Base-by-base conservation (phyloP, 257 asterid species). In the Salvia splendens region DNA sequence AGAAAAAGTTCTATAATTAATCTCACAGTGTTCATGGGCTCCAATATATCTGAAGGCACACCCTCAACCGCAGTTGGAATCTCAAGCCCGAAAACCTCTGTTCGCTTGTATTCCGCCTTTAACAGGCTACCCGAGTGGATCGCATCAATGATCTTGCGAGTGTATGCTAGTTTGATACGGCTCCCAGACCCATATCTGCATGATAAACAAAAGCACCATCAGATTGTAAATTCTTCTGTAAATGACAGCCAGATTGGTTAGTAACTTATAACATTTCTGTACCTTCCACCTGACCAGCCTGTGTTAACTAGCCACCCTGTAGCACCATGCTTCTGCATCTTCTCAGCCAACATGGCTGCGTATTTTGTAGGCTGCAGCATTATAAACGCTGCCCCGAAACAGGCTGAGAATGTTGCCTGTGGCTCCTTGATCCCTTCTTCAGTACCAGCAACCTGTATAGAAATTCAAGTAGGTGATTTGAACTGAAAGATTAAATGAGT, bases 281-380 rank as follows among this genome's bases (percentile, higher is more conserved):
- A 92, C 94, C 99, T 87, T 79, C 99, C 99, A 40, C 96, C 97
- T 0, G 99, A 94, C 99, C 97, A 94, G 56, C 99, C 99, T 3
- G 99, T 94, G 79, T 94, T 94, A 43, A 94, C 99, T n/a, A 94
- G 96, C 99, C 99, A 94, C 41, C 95, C 99, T 0, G 97, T 94
- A 59, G 99, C 96, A 40, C 96, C 97, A 3, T 91, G 97, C 76
- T 84, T 81, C 65, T 79, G 81, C 97, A 94, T 94, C 80, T 91
- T 94, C 57, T 74, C 83, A 24, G 99, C 95, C 64, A 94, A 62
- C 97, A 94, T 91, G 68, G 95, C 99, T 10, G 99, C 99, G 35
- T 94, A 94, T 69, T 91, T 87, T 16, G 97, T 87, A 0, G 99
- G 99, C 65, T 94, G 99, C 75, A 94, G 66, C 97, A 91, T 94